Percentiles rank a stretch among this genome's conserved stretches.
These are phyloP conservation scores for Plantago elongata DNA, from an alignment of 257 asterid genomes.

Conservation along the genomic window DNA sequence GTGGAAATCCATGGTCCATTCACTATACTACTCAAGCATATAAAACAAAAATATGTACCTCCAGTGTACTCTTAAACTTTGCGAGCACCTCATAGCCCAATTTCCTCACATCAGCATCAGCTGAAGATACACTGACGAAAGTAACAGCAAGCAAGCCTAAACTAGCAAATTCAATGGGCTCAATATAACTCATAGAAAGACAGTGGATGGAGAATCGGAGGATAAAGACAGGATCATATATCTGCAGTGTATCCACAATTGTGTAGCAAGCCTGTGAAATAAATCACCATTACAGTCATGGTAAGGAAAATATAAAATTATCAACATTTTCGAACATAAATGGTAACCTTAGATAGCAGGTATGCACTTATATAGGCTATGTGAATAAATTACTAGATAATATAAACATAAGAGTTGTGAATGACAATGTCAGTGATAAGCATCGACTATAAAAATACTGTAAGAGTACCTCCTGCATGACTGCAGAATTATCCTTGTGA, in stretches of 20 bases:
- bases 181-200: conserved; percentile 65
- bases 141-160: conserved; percentile 81
- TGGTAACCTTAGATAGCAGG: neutral
- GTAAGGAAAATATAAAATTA: neutral
- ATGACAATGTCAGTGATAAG: conserved; percentile 10
- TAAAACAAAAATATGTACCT: conserved; percentile 40
- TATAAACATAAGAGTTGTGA: conserved; percentile 5
- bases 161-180: conserved; percentile 83
- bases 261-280: conserved; percentile 40
- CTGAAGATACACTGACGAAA: conserved; percentile 75
- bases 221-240: conserved; percentile 83
- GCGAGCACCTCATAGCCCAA: conserved; percentile 74
- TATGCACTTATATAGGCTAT: no score
- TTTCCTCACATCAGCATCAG: conserved; percentile 64
- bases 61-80: conserved; percentile 56
- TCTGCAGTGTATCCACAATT: conserved; percentile 37
- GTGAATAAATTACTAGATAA: neutral
- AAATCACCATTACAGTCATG: conserved; percentile 10
- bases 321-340: conserved; percentile 4
- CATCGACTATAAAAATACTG: neutral
- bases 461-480: conserved; percentile 44
- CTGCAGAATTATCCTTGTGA: conserved; percentile 34
- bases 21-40: no score
- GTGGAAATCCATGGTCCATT: no score
- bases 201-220: conserved; percentile 73